These are phyloP conservation scores for Cystofilobasidium ferigula DNA, from an alignment of 768 basidiomycete species.

Conservation along the genomic window DNA sequence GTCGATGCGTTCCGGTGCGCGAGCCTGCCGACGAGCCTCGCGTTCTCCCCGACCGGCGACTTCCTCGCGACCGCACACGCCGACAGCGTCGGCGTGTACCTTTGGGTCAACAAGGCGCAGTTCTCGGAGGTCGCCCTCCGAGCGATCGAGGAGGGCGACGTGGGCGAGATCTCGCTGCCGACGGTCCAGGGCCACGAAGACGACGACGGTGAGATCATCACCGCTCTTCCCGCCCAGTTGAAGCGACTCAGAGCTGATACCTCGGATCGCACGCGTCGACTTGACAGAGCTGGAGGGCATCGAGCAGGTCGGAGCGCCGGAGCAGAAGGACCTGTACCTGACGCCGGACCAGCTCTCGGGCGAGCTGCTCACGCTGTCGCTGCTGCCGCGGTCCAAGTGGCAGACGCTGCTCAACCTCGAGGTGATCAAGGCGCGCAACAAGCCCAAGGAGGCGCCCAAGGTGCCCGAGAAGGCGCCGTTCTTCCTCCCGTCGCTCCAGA, in stretches of 20 bases:
- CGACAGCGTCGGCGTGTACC: constrained; percentile 82
- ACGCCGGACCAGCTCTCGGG: constrained; percentile 81
- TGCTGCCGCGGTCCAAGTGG: constrained; percentile 86
- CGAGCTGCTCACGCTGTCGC: constrained; percentile 82
- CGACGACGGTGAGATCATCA: constrained; percentile 69
- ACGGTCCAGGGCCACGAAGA: constrained; percentile 71
- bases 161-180: constrained; percentile 61
- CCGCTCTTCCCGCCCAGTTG: no score
- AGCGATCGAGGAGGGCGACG: constrained; percentile 58
- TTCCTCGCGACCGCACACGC: constrained; percentile 92
- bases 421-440: constrained; percentile 88
- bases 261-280: no score
- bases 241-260: no score
- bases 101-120: constrained; percentile 98
- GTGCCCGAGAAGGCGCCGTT: constrained; percentile 92
- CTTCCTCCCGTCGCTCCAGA: constrained; percentile 72
- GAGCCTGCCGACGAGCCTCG: constrained; percentile 74
- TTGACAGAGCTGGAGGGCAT: constrained; percentile 65
- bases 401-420: constrained; percentile 94
- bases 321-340: constrained; percentile 58
- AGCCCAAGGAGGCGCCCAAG: constrained; percentile 90
- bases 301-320: constrained; percentile 50
- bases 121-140: constrained; percentile 74
- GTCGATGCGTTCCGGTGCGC: constrained; percentile 85
- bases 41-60: constrained; percentile 90